These are phyloP conservation scores for Lotmaria passim DNA, from an alignment of 208 protist genomes.

Conservation along the genomic window DNA sequence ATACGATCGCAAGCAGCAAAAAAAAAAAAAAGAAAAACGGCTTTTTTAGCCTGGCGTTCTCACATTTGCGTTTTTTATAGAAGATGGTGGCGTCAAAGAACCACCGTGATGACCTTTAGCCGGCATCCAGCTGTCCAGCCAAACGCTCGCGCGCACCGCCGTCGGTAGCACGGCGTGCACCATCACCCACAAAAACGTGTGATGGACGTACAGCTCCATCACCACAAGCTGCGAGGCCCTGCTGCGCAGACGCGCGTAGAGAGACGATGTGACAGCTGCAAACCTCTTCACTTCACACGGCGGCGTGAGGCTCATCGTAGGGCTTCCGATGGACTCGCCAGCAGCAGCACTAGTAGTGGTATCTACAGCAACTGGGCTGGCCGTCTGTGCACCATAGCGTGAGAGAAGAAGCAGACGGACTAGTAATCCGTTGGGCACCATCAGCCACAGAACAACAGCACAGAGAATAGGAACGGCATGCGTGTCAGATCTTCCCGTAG, in stretches of 20 bases:
- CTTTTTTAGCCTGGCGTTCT: neutral
- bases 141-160: slow-evolving; percentile 2
- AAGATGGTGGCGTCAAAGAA: neutral
- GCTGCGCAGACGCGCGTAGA: slow-evolving; percentile 20
- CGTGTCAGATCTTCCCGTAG: neutral
- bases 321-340: too few relatives aligned
- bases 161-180: slow-evolving; percentile 17
- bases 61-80: too few relatives aligned
- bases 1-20: neutral
- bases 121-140: slow-evolving; percentile 21
- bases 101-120: neutral
- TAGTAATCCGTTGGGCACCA: slow-evolving; percentile 34
- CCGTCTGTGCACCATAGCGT: neutral
- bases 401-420: slow-evolving; percentile 10
- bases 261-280: neutral
- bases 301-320: neutral
- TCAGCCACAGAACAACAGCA: slow-evolving; percentile 33
- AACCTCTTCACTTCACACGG: neutral
- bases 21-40: neutral
- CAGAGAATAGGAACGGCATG: slow-evolving; percentile 28
- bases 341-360: too few relatives aligned
- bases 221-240: slow-evolving; percentile 18
- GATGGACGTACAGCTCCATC: slow-evolving; percentile 23
- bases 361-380: neutral
- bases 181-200: slow-evolving; percentile 25